Evolutionary conservation across 176 grass and related monocot species (phyloP), one percentile per base, ranked within the genome.

Genomic region (Hordeum marinum): DNA sequence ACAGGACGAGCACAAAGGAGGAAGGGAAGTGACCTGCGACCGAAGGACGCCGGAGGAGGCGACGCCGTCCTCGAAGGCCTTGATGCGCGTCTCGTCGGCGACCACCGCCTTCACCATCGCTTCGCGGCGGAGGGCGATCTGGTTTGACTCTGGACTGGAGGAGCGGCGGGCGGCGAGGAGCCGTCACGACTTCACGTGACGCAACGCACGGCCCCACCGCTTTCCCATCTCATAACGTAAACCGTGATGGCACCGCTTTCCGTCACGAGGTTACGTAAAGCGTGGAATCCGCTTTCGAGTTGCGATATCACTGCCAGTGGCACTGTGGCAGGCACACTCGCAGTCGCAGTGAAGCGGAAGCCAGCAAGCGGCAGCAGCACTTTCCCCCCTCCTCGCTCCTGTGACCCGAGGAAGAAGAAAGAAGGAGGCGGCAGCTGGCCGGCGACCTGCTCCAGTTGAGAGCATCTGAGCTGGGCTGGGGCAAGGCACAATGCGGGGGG

Each of bases 101-200:
- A 95, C 68, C 67, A 91, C 95, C 39, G 88, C 77, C 86, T 93
- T 95, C 85, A 95, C 95, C 92, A 95, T 95, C 59, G 80, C 42
- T 8, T 25, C 68, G 0, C 65, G 75, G 76, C 48, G 75, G 43
- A 3, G n/a, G 29, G 24, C 50, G 76, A 72, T 78, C 76, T 40
- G n/a, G 50, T 15, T 20, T 35, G 70, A 40, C 7, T 68, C 32
- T 68, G 40, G n/a, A 9, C 69, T 7, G 39, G 40, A 43, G 35
- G 18, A 52, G 48, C 48, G 48, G 48, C 48, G 6, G 48, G 21
- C 4, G 66, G 2, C 34, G 9, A 4, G 68, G 37, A 71, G 68
- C 2, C 68, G 69, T 45, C 69, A 17, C 18, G 54, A 57, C 69
- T 15, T 73, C 40, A 45, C 69, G 69, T 72, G 39, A 72, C n/a